Percentiles rank a stretch among this genome's conserved stretches.
These are phyloP conservation scores for Populus hybrid DNA, from an alignment of 441 rosid species.

Conservation along the genomic window DNA sequence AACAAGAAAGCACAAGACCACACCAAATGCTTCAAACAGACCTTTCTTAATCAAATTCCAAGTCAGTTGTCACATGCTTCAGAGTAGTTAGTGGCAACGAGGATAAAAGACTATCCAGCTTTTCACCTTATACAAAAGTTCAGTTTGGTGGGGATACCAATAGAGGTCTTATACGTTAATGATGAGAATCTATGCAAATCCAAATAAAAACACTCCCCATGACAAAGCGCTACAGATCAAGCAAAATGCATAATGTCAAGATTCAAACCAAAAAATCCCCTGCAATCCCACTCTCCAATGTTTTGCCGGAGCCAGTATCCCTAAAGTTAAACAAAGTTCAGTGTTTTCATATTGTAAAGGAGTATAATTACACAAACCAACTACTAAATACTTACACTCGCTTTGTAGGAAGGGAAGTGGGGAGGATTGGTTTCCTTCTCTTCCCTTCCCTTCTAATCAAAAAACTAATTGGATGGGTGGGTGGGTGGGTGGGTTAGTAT, in stretches of 20 bases:
- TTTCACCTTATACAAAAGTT: background rate
- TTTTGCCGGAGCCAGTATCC: background rate
- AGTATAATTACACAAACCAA: background rate
- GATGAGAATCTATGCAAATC: background rate
- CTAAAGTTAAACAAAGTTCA: background rate
- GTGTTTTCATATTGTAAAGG: background rate
- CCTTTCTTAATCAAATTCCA: background rate
- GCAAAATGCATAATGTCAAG: background rate
- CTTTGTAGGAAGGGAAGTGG: background rate
- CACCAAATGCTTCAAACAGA: conserved; percentile 2
- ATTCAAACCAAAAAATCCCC: background rate
- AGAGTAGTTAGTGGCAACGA: background rate
- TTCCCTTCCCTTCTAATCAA: background rate
- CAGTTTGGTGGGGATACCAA: background rate
- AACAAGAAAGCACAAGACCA: background rate
- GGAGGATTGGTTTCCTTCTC: background rate
- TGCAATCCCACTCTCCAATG: background rate
- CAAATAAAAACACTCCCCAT: background rate
- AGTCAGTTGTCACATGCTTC: background rate
- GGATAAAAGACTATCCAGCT: background rate
- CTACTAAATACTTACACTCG: background rate
- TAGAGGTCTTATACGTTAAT: background rate
- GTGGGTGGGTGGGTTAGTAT: background rate
- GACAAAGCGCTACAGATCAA: background rate
- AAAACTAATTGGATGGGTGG: background rate